Evolutionary conservation across 2,329 filamentous ascomycete species (phyloP), one percentile per base, ranked within the genome.

Genomic region (Colletotrichum gloeosporioides): DNA sequence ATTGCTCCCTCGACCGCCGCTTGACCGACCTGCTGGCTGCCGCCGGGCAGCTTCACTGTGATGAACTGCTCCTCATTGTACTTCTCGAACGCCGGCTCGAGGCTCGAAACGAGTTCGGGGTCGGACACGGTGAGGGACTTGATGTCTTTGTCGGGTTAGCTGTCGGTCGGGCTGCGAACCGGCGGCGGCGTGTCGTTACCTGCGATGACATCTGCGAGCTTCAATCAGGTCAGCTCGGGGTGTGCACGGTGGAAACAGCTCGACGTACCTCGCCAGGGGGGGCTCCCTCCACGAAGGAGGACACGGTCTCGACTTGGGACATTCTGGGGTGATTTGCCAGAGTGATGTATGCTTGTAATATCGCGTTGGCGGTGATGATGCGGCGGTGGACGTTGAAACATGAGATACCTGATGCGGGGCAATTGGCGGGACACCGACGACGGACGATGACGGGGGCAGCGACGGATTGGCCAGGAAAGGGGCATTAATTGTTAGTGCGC

Each of bases 41-140:
- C 92, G 34, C 96, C 96, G 0, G 96, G 96, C 72, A 99, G 91
- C 89, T 98, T 98, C 77, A 95, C 93, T 18, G 96, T 96, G 65
- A 93, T 88, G 85, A 98, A 94, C 86, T 99, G 97, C 85, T 96
- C 94, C 86, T 99, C 96, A 82, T 99, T 98, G 90, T 99, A 99
- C 86, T 94, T 95, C 86, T 96, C 90, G 84, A 98, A 98, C 0
- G 97, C 96, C 1, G 96, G 95, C 8, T 90, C 91, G 69, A 98
- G 93, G 78, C 94, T 92, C 76, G 92, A 87, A 71, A 96, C 87
- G 77, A 97, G 88, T 71, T 90, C 88, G 49, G 93, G 91, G 57
- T 92, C 92, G 80, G 94, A 92, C 77, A 92, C 88, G 22, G 96
- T 95, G 59, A 99, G 90, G 67, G 92, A 90, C 86, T 98, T 98